phyloP scores from a whole-genome alignment of 805 yeast species.

The Cyberlindnera lachancei region DNA sequence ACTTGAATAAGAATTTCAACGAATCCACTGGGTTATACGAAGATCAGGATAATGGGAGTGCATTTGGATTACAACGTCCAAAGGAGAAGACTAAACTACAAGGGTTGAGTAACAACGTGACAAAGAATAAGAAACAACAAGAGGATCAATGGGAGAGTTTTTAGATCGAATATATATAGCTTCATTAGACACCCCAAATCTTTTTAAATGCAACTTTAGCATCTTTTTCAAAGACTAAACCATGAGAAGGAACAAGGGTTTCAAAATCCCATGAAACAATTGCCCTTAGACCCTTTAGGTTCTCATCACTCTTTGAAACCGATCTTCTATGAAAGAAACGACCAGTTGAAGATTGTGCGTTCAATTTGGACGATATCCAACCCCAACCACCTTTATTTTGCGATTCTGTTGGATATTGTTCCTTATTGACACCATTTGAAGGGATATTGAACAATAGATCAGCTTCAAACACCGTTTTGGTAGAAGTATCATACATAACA shows the following conservation, averaged over 20 bases:
- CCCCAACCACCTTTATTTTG: conserved; percentile 39
- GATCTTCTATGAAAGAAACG: conserved; percentile 22
- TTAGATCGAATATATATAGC: conserved; percentile 17
- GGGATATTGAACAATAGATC: conserved; percentile 57
- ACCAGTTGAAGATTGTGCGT: conserved; percentile 35
- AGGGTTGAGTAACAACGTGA: conserved; percentile 38
- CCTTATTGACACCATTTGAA: conserved; percentile 40
- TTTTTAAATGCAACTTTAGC: conserved; percentile 24
- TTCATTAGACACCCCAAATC: conserved; percentile 3
- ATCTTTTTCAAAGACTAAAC: conserved; percentile 41
- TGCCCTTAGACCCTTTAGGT: conserved; percentile 11
- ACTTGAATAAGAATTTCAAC: conserved; percentile 37
- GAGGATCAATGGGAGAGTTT: conserved; percentile 70
- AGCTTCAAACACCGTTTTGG: conserved; percentile 48
- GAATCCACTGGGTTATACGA: conserved; percentile 52
- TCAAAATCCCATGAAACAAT: conserved; percentile 36
- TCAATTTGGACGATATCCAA: conserved; percentile 31
- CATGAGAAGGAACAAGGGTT: conserved; percentile 52
- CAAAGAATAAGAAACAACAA: conserved; percentile 32
- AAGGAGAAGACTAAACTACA: conserved; percentile 48
- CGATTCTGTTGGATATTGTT: conserved; percentile 33
- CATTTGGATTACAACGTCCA: conserved; percentile 61
- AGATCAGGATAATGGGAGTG: conserved; percentile 29
- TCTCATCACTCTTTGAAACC: conserved; percentile 10
- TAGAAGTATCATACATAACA: conserved; percentile 37